phyloP scores from a whole-genome alignment of 768 basidiomycete species.

The Kwoniella newhampshirensis region DNA sequence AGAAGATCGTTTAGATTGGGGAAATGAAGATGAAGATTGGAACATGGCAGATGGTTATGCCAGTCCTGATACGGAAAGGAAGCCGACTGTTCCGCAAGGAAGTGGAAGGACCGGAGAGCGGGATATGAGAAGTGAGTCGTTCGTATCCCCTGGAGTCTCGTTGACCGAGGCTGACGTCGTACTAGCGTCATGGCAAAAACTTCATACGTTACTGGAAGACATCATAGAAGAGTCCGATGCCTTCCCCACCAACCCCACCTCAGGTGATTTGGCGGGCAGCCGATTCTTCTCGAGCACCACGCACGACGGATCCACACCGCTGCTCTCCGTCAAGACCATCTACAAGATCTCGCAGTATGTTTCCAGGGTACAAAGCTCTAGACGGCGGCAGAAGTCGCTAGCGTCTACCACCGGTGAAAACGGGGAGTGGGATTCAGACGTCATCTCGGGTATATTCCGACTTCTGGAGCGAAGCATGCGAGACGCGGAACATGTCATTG shows the following conservation, averaged over 20 bases:
- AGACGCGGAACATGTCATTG: constrained; percentile 71
- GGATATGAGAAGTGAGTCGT: constrained; percentile 39
- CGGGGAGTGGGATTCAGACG: constrained; percentile 63
- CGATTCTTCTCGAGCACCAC: constrained; percentile 32
- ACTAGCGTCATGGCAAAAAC: constrained; percentile 60
- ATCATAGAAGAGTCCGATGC: constrained; percentile 79
- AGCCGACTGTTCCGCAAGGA: constrained; percentile 12
- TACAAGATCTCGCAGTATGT: constrained; percentile 45
- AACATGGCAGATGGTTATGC: constrained; percentile 22
- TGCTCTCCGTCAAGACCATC: constrained; percentile 61
- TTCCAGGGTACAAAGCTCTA: constrained; percentile 60
- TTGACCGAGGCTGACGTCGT: constrained; percentile 55
- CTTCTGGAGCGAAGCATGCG: constrained; percentile 76
- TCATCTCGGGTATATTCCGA: constrained; percentile 68
- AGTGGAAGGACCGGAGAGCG: constrained; percentile 46
- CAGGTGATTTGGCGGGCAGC: constrained; percentile 58
- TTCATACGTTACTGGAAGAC: constrained; percentile 74
- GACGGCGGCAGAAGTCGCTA: constrained; percentile 59
- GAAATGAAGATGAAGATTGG: constrained; percentile 43
- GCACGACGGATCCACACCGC: constrained; percentile 55
- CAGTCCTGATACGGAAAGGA: constrained; percentile 5
- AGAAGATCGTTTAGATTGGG: constrained; percentile 39
- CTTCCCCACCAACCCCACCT: constrained; percentile 62
- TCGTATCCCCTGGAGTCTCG: constrained; percentile 6
- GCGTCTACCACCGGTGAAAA: constrained; percentile 55